Evolutionary conservation across 1,284 basidiomycete genomes (phyloP).

Genomic region (Filobasidium uniguttulatum): DNA sequence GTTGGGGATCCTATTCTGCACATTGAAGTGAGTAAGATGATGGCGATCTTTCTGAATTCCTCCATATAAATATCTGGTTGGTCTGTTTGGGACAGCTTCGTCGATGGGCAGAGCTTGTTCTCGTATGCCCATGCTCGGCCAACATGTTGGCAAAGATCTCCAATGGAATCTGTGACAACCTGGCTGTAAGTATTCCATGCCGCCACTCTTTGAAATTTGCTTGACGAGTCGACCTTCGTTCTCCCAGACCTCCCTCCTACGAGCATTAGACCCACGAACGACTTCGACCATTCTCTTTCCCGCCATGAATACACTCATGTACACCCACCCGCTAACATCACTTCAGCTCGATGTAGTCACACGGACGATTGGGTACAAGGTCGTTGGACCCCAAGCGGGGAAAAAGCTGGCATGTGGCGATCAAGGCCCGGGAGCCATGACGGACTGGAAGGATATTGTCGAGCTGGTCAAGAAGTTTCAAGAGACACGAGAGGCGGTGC

Average conservation of each 20-base stretch:
- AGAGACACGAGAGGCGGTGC: no score
- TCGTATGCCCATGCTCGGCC: conserved; percentile 87
- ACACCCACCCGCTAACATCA: conserved; percentile 78
- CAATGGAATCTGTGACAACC: conserved; percentile 76
- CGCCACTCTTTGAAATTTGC: neutral
- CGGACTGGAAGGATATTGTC: conserved; percentile 55
- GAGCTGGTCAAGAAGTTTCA: conserved; percentile 22
- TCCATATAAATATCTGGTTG: no score
- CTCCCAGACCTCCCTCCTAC: conserved; percentile 68
- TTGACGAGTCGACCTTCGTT: neutral
- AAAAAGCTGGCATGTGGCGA: conserved; percentile 75
- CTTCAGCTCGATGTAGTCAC: conserved; percentile 59
- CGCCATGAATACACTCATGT: conserved; percentile 99
- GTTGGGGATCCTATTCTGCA: conserved; percentile 89
- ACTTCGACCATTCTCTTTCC: conserved; percentile 83
- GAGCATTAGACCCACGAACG: conserved; percentile 59
- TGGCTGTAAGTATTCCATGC: conserved; percentile 49
- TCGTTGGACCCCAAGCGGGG: conserved; percentile 53
- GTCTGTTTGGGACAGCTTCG: conserved; percentile 57
- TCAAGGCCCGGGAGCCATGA: conserved; percentile 77
- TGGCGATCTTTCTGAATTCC: no score
- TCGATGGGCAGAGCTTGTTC: conserved; percentile 88
- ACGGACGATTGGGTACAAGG: conserved; percentile 61
- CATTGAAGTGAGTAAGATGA: conserved; percentile 62
- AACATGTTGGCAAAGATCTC: conserved; percentile 90